Evolutionary conservation across 2,329 filamentous ascomycete genomes (phyloP).

Genomic region (Fusarium floridanum): DNA sequence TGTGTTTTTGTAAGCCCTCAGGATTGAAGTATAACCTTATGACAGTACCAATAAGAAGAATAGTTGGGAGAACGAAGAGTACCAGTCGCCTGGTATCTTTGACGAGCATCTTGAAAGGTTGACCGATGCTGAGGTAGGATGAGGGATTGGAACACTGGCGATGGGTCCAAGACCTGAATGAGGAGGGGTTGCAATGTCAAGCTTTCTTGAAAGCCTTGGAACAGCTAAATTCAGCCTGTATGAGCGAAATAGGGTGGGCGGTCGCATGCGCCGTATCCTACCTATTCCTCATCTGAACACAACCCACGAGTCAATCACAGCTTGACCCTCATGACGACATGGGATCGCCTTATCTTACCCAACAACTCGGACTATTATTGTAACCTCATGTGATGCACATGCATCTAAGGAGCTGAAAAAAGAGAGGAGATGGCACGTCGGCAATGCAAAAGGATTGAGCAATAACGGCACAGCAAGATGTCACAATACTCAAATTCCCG

Average conservation of each 20-base stretch:
- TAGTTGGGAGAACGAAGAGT: constrained; percentile 48
- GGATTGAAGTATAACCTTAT: constrained; percentile 37
- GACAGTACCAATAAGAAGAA: constrained; percentile 49
- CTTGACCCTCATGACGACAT: background rate
- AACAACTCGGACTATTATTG: background rate
- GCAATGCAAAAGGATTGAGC: background rate
- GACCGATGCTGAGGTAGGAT: background rate
- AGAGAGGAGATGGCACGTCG: background rate
- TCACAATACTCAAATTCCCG: constrained; percentile 10
- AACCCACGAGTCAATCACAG: constrained; percentile 10
- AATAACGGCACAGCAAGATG: constrained; percentile 5
- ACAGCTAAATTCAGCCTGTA: background rate
- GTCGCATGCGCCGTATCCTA: constrained; percentile 1
- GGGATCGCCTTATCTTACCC: background rate
- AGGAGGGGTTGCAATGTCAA: background rate
- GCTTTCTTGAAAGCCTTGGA: background rate
- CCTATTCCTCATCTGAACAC: constrained; percentile 23
- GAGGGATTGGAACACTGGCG: constrained; percentile 8
- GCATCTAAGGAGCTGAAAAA: background rate
- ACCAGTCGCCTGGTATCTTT: constrained; percentile 49
- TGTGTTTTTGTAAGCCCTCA: constrained; percentile 1
- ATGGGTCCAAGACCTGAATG: background rate
- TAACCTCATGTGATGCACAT: background rate
- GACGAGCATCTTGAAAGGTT: constrained; percentile 47
- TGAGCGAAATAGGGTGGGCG: background rate